Evolutionary conservation across 345 rosid genomes (phyloP).

Genomic region (Eucalyptus polyanthemos): DNA sequence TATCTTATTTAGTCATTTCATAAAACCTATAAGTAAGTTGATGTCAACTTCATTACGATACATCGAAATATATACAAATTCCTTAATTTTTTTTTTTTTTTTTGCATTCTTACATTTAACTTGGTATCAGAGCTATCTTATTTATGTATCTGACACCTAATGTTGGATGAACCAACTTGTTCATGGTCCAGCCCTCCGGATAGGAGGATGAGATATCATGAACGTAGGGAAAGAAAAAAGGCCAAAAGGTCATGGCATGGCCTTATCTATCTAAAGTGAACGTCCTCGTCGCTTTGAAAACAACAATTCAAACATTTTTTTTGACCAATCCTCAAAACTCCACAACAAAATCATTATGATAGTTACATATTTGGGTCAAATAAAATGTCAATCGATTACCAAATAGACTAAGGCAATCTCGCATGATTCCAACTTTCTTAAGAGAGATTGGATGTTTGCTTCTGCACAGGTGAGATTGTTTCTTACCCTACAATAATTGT

Average conservation of each 20-base stretch:
- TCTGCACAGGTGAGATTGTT: background rate
- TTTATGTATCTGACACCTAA: no score
- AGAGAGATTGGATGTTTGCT: background rate
- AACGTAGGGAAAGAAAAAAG: background rate
- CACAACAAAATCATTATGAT: background rate
- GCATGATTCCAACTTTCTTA: background rate
- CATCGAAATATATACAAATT: no score
- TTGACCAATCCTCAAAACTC: background rate
- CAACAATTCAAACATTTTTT: background rate
- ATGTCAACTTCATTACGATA: fast-evolving
- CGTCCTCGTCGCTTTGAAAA: background rate
- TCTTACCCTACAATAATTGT: background rate
- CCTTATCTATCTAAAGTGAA: background rate
- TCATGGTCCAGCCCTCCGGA: background rate
- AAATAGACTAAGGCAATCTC: background rate
- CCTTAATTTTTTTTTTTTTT: no score
- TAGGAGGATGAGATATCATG: background rate
- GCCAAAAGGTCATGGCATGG: background rate
- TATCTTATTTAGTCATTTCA: no score
- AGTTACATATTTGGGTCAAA: background rate
- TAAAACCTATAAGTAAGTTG: no score
- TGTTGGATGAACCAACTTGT: background rate
- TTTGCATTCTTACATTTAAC: no score
- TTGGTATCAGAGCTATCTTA: no score
- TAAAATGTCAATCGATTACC: background rate